These are phyloP conservation scores for Claviceps paspali DNA, from an alignment of 2,329 filamentous ascomycete genomes.

Conservation along the genomic window DNA sequence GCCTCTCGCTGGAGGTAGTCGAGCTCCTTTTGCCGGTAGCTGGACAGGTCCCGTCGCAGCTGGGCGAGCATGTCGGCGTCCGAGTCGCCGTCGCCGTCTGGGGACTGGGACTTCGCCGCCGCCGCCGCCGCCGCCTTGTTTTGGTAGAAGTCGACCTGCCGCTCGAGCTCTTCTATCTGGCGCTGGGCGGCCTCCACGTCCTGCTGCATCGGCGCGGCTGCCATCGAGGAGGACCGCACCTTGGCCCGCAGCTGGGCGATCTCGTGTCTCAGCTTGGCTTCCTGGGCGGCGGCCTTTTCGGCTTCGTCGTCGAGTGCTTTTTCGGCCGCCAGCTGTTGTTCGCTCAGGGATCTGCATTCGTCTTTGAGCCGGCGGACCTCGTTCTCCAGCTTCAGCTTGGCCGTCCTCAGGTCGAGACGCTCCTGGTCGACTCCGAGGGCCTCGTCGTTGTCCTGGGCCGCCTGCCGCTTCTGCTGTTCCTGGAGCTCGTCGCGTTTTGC, in stretches of 20 bases:
- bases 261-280: constrained; percentile 43
- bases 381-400: constrained; percentile 52
- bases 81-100: constrained; percentile 25
- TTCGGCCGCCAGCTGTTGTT: constrained; percentile 45
- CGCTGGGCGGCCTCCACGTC: constrained; percentile 44
- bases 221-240: constrained; percentile 27
- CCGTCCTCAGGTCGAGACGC: constrained; percentile 49
- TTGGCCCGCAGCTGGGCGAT: constrained; percentile 35
- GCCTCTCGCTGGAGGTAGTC: constrained; percentile 51
- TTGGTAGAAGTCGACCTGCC: constrained; percentile 40
- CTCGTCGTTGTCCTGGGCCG: constrained; percentile 42
- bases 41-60: constrained; percentile 46
- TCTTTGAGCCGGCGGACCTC: constrained; percentile 51
- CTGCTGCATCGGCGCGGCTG: constrained; percentile 31
- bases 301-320: constrained; percentile 50
- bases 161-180: constrained; percentile 51
- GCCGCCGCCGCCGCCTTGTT: constrained; percentile 24
- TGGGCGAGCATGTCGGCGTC: constrained; percentile 40
- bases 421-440: constrained; percentile 51
- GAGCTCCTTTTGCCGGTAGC: constrained; percentile 50
- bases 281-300: constrained; percentile 49
- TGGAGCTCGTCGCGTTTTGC: constrained; percentile 54
- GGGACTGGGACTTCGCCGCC: constrained; percentile 17
- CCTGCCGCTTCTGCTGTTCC: constrained; percentile 39
- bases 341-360: constrained; percentile 41